These are phyloP conservation scores for Oenanthe javanica DNA, from an alignment of 140 eudicot genomes.

Conservation along the genomic window DNA sequence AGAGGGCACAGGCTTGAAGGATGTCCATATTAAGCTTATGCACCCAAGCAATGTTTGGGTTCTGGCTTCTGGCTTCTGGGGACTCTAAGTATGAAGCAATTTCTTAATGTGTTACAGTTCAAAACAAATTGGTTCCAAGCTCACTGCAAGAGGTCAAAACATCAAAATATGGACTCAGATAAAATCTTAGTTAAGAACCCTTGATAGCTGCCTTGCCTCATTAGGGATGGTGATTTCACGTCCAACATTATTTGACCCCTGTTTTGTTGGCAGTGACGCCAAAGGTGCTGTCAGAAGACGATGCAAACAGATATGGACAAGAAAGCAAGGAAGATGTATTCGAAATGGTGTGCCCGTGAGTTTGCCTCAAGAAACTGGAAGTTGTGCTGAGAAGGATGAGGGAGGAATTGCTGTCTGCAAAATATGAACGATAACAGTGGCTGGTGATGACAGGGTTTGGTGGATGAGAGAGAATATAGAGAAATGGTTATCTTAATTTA, in stretches of 20 bases:
- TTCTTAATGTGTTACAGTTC: background rate
- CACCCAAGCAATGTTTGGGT: background rate
- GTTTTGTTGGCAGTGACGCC: conserved; percentile 1
- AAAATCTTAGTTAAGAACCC: background rate
- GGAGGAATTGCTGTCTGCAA: background rate
- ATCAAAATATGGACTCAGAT: background rate
- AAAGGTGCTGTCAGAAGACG: background rate
- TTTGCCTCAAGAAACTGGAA: background rate
- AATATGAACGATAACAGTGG: background rate
- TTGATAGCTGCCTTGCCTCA: background rate
- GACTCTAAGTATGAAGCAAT: background rate
- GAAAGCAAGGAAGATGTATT: background rate
- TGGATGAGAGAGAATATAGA: background rate
- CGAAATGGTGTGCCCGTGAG: background rate
- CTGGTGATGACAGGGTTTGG: background rate
- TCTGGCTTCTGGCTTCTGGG: background rate
- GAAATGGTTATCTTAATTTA: background rate
- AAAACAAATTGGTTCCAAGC: background rate
- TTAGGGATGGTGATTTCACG: background rate
- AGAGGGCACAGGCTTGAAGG: background rate
- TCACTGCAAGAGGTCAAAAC: background rate
- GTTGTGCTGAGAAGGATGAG: background rate
- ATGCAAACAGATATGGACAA: background rate
- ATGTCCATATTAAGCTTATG: background rate
- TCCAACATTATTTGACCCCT: background rate